These are phyloP conservation scores for Aegilops umbellulata DNA, from an alignment of 176 grass and related monocot genomes.

Conservation along the genomic window DNA sequence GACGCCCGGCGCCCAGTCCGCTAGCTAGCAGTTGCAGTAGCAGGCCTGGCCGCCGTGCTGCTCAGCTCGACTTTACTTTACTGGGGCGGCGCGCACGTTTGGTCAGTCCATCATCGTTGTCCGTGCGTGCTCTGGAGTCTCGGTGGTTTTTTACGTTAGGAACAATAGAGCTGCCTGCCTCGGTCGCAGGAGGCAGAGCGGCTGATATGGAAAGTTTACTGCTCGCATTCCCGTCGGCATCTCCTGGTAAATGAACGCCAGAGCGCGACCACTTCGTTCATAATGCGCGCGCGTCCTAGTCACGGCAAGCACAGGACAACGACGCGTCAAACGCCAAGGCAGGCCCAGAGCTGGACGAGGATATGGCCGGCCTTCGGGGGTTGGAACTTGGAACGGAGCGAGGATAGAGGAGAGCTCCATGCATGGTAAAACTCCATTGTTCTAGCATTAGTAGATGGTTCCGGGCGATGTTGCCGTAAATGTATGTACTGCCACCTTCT, in stretches of 20 bases:
- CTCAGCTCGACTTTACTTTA: background rate
- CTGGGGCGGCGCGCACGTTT: conserved; percentile 32
- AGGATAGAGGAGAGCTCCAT: background rate
- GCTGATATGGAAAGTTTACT: background rate
- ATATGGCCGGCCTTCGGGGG: background rate
- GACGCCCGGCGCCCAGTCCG: background rate
- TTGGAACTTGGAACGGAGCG: background rate
- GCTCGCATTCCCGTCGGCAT: background rate
- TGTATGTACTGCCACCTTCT: no score
- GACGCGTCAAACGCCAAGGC: background rate
- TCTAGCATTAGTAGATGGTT: background rate
- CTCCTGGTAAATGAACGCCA: background rate
- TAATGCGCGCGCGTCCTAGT: background rate
- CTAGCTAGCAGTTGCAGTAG: no score
- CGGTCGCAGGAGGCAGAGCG: conserved; percentile 6
- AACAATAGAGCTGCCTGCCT: background rate
- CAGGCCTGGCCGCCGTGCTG: background rate
- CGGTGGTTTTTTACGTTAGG: background rate
- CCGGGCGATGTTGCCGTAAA: background rate
- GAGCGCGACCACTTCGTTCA: background rate
- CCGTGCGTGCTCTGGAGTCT: conserved; percentile 9
- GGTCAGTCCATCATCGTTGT: conserved; percentile 19
- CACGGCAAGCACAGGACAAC: background rate
- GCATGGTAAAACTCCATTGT: background rate
- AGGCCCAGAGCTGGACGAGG: background rate